Conservation (phyloP, 768 basidiomycete species). For the Xerocomellus intermedius region DNA sequence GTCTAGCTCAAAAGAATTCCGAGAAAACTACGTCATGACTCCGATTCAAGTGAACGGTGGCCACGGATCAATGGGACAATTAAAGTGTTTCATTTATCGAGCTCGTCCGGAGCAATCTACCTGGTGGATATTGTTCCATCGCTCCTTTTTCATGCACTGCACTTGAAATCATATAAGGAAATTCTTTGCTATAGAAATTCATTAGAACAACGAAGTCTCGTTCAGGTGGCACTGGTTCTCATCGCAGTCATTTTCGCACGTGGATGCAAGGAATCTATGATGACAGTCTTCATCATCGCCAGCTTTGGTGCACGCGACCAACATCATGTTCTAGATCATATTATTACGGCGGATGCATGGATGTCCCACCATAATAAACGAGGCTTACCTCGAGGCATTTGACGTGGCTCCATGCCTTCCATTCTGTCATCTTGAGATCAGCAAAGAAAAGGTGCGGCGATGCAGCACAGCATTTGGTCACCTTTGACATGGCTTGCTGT, state of each 20-base stretch:
- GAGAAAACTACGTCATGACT: conserved; percentile 4
- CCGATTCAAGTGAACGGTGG: not conserved
- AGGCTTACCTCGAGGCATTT: conserved; percentile 30
- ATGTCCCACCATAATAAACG: conserved; percentile 16
- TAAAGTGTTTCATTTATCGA: not conserved
- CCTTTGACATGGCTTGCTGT: not conserved
- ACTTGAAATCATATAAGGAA: not conserved
- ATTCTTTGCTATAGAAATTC: conserved; percentile 1
- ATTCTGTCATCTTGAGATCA: conserved; percentile 5
- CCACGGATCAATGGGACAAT: conserved; percentile 2
- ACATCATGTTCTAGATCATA: conserved; percentile 8
- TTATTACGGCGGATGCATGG: conserved; percentile 4
- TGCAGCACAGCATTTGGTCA: conserved; percentile 8
- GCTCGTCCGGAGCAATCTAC: not conserved
- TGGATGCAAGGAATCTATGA: not conserved
- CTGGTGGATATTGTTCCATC: conserved; percentile 5
- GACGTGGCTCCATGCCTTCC: conserved; percentile 23
- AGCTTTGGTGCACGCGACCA: conserved; percentile 11
- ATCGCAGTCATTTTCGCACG: not conserved
- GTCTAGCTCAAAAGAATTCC: not conserved
- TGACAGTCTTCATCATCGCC: conserved; percentile 4
- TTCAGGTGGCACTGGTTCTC: not conserved
- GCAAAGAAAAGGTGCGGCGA: not conserved
- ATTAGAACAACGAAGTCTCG: not conserved
- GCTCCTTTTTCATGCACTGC: conserved; percentile 9